A percentile compares a stretch with the other conserved stretches of the same genome.
Conservation (phyloP, 108 stramenopile species). For the Stephanodiscus triporus region DNA sequence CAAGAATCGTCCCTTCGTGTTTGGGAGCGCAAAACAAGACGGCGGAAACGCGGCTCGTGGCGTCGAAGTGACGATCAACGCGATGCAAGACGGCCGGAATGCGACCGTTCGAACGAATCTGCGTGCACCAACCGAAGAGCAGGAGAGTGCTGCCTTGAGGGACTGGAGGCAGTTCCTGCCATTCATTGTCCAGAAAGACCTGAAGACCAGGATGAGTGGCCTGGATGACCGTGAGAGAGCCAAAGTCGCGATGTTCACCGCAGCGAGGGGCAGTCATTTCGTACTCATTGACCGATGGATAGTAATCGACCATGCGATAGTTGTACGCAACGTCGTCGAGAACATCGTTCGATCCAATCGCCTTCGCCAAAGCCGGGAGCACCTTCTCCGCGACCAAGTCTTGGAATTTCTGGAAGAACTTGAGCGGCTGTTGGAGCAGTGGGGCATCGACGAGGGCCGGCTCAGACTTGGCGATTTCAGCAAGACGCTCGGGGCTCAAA, state of each 20-base stretch:
- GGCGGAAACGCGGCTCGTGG: conserved; percentile 19
- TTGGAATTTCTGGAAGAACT: conserved; percentile 9
- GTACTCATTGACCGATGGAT: conserved; percentile 1
- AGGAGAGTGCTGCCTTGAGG: conserved; percentile 16
- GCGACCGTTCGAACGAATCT: conserved; percentile 40
- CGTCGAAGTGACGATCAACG: not conserved
- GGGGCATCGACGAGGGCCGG: conserved; percentile 18
- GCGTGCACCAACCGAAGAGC: conserved; percentile 38
- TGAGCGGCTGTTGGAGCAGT: conserved; percentile 8
- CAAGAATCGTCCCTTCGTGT: conserved; percentile 23
- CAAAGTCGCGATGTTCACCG: conserved; percentile 46
- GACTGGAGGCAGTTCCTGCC: conserved; percentile 15
- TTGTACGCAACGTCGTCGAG: conserved; percentile 32
- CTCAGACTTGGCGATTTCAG: conserved; percentile 14
- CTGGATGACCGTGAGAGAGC: conserved; percentile 30
- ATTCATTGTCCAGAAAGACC: conserved; percentile 3
- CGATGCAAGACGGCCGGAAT: conserved; percentile 40
- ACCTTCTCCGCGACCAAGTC: conserved; percentile 11
- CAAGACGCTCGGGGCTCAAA: conserved; percentile 37
- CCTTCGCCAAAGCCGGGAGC: conserved; percentile 20
- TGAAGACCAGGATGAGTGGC: conserved; percentile 24
- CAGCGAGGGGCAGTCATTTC: conserved; percentile 20
- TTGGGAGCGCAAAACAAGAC: conserved; percentile 39
- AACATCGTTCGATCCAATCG: conserved; percentile 24
- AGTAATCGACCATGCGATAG: conserved; percentile 49